phyloP scores from a whole-genome alignment of 768 basidiomycete species.

The Suillus alpinus region DNA sequence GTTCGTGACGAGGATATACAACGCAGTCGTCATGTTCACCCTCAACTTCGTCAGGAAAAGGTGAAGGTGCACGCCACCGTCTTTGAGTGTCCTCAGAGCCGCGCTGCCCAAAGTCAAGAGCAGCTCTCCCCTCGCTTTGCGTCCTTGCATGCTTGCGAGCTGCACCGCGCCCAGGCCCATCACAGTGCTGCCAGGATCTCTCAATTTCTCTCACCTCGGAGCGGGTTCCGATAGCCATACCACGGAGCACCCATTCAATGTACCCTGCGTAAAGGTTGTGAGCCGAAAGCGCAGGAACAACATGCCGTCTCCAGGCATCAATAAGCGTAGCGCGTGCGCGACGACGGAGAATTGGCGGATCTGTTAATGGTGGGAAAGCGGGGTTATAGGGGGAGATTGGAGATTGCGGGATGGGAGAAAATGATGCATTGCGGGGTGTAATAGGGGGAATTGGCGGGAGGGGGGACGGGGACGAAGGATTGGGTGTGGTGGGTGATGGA shows the following conservation, averaged over 20 bases:
- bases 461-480: slow-evolving; percentile 26
- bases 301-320: slow-evolving; percentile 62
- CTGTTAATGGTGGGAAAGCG: slow-evolving; percentile 9
- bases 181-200: slow-evolving; percentile 13
- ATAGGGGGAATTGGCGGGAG: slow-evolving; percentile 28
- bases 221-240: slow-evolving; percentile 18
- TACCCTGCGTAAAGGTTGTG: slow-evolving; percentile 34
- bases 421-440: slow-evolving; percentile 23
- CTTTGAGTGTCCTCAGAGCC: slow-evolving; percentile 19
- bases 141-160: slow-evolving; percentile 48
- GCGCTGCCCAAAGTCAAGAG: slow-evolving; percentile 33
- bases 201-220: slow-evolving; percentile 17
- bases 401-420: slow-evolving; percentile 13
- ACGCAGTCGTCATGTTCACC: slow-evolving; percentile 22
- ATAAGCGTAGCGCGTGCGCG: slow-evolving; percentile 67
- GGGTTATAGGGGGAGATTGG: slow-evolving; percentile 21
- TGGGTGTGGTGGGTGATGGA: slow-evolving; percentile 16
- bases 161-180: slow-evolving; percentile 1
- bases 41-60: slow-evolving; percentile 11
- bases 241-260: slow-evolving; percentile 29
- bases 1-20: slow-evolving; percentile 26
- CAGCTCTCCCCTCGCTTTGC: slow-evolving; percentile 41
- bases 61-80: slow-evolving; percentile 27
- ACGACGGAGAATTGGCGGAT: slow-evolving; percentile 47
- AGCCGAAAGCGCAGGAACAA: slow-evolving; percentile 48